These are phyloP conservation scores for Letharia lupina DNA, from an alignment of 495 filamentous ascomycete species.

Conservation along the genomic window DNA sequence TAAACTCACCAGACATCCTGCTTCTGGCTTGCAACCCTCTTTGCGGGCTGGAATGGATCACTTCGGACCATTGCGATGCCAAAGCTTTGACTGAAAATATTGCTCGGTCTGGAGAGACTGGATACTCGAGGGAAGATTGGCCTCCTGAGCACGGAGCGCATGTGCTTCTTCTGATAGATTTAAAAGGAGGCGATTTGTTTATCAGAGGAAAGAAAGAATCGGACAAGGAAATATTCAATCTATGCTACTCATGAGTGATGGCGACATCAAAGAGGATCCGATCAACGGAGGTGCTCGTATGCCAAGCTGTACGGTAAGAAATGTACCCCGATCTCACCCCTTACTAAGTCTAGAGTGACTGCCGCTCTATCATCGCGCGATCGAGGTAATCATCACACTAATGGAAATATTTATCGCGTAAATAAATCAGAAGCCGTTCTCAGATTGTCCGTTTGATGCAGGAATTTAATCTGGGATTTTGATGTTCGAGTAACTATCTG, in stretches of 20 bases:
- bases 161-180: neutral
- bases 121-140: neutral
- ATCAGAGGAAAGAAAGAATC: neutral
- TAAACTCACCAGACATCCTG: conserved; percentile 85
- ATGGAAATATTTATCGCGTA: too few species aligned
- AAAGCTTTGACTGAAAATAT: neutral
- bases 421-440: too few species aligned
- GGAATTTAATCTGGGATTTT: too few species aligned
- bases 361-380: too few species aligned
- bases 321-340: too few species aligned
- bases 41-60: conserved; percentile 60
- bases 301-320: too few species aligned
- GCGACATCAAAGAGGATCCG: neutral
- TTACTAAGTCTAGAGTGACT: too few species aligned
- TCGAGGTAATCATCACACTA: too few species aligned
- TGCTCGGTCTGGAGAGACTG: neutral
- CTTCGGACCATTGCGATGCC: conserved; percentile 33
- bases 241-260: neutral
- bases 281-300: too few species aligned
- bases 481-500: too few species aligned
- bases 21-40: conserved; percentile 66
- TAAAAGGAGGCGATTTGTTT: neutral
- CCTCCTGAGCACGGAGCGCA: neutral
- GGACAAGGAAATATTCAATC: neutral
- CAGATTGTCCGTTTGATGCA: too few species aligned